A percentile compares a stretch with the other conserved stretches of the same genome.
Conservation (phyloP, 1,139 yeast species). For the Suhomyces yuchorum region DNA sequence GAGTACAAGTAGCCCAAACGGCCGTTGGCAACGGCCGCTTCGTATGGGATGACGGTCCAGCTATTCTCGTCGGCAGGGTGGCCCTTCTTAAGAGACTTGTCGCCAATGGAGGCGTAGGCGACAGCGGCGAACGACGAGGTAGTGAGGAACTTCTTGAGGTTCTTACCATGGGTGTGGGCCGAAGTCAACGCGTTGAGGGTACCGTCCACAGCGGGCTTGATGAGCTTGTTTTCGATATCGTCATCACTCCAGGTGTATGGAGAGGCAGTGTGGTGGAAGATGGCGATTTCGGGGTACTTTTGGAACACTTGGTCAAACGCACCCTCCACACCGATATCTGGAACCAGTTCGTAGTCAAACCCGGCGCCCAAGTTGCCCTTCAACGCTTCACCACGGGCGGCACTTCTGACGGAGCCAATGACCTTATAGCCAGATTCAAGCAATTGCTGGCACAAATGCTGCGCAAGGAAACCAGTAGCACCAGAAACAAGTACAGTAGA, state of each 20-base stretch:
- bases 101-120: neutral
- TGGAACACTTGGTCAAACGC: constrained; percentile 1
- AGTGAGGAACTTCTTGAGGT: neutral
- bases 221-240: neutral
- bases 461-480: constrained; percentile 45
- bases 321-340: constrained; percentile 16
- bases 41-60: neutral
- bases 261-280: constrained; percentile 3
- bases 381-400: constrained; percentile 9
- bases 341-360: constrained; percentile 33
- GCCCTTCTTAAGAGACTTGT: neutral
- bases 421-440: constrained; percentile 48
- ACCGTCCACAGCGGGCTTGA: neutral
- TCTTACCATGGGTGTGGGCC: constrained; percentile 2
- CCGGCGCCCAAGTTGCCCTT: constrained; percentile 15
- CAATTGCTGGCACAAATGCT: constrained; percentile 18
- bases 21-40: neutral
- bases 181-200: neutral
- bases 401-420: constrained; percentile 56
- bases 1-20: neutral
- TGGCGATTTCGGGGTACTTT: neutral
- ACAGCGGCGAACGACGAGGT: neutral
- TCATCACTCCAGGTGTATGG: neutral
- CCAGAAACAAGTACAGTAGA: constrained; percentile 35
- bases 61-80: neutral